A percentile compares a stretch with the other conserved stretches of the same genome.
Evolutionary conservation across 2,329 filamentous ascomycete genomes (phyloP).

Genomic region (Claviceps citrina): DNA sequence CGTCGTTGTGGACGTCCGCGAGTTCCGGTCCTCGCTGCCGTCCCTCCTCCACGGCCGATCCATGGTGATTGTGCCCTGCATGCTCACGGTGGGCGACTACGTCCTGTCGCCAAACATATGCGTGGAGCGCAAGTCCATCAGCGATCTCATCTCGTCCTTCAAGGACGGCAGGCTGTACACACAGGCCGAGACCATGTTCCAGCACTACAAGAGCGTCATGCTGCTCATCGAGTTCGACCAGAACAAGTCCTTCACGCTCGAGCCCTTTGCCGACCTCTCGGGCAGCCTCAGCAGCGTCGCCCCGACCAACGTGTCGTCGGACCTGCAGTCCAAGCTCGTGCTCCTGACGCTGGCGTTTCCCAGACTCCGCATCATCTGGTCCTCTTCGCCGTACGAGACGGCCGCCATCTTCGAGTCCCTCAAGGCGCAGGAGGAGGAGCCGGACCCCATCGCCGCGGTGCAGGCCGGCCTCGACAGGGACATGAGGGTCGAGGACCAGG

Average conservation of each 20-base stretch:
- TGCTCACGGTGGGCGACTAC: constrained; percentile 93
- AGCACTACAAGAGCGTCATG: constrained; percentile 79
- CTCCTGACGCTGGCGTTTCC: constrained; percentile 87
- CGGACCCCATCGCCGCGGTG: constrained; percentile 77
- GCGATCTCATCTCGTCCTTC: constrained; percentile 82
- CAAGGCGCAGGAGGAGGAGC: constrained; percentile 79
- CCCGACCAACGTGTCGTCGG: constrained; percentile 42
- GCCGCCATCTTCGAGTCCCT: constrained; percentile 92
- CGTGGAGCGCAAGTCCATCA: constrained; percentile 85
- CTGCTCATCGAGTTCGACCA: constrained; percentile 96
- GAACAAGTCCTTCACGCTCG: constrained; percentile 91
- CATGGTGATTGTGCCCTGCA: constrained; percentile 82
- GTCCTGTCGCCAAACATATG: constrained; percentile 82
- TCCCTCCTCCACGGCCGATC: constrained; percentile 79
- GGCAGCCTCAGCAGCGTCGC: constrained; percentile 48
- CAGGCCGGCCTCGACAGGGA: constrained; percentile 52
- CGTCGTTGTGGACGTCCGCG: constrained; percentile 87
- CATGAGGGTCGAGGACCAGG: constrained; percentile 47
- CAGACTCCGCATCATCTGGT: constrained; percentile 83
- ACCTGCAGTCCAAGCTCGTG: constrained; percentile 83
- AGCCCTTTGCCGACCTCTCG: constrained; percentile 55
- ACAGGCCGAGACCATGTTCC: constrained; percentile 86
- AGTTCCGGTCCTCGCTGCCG: constrained; percentile 85
- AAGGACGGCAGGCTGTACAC: constrained; percentile 81
- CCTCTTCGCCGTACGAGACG: constrained; percentile 81